Conservation (phyloP, 2,329 filamentous ascomycete species). For the Trichoderma semiorbis region DNA sequence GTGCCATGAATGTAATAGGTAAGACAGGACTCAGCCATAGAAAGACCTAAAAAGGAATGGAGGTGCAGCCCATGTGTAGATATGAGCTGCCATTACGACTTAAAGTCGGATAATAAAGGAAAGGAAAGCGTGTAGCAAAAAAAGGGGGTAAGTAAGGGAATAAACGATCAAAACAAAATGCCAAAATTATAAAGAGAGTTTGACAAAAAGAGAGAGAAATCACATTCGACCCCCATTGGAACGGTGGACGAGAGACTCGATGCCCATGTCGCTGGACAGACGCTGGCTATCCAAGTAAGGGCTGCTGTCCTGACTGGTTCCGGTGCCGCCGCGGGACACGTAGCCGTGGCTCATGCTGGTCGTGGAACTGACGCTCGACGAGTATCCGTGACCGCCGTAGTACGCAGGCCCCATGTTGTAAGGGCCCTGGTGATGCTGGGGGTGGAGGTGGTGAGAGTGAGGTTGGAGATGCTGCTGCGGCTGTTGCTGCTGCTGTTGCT, state of each 20-base stretch:
- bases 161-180: neutral
- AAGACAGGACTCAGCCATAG: neutral
- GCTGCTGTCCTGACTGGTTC: slow-evolving; percentile 38
- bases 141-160: neutral
- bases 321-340: slow-evolving; percentile 25
- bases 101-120: neutral
- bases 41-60: neutral
- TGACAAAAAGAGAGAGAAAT: neutral
- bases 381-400: slow-evolving; percentile 44
- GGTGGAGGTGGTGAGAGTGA: slow-evolving; percentile 14
- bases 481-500: slow-evolving; percentile 30
- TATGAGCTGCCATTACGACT: neutral
- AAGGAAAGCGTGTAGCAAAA: neutral
- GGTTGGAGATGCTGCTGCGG: slow-evolving; percentile 23
- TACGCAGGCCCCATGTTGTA: slow-evolving; percentile 27
- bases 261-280: slow-evolving; percentile 58
- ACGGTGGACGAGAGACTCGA: slow-evolving; percentile 57
- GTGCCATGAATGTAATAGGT: neutral
- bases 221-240: slow-evolving; percentile 32
- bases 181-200: neutral
- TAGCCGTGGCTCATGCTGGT: slow-evolving; percentile 37
- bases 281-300: slow-evolving; percentile 48
- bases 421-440: slow-evolving; percentile 21
- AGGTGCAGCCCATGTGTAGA: neutral
- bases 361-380: slow-evolving; percentile 52